phyloP scores from a whole-genome alignment of 495 filamentous ascomycete species.

The Penicillium dipodomyicola region DNA sequence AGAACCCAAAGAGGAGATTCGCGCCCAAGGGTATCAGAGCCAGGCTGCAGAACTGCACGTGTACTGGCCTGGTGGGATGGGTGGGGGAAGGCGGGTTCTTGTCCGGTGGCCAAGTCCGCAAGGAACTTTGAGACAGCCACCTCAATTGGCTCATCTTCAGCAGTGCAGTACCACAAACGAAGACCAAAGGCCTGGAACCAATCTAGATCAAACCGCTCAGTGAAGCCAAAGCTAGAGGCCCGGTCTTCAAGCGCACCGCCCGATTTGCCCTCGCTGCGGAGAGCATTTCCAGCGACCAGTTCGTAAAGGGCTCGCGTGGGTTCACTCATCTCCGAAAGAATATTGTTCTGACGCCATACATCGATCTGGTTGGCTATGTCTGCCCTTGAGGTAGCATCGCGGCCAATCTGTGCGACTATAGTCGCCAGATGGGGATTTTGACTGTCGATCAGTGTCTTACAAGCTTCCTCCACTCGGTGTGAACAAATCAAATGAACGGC shows the following conservation, averaged over 20 bases:
- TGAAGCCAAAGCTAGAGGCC: slow-evolving; percentile 70
- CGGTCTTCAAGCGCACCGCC: slow-evolving; percentile 68
- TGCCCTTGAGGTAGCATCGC: slow-evolving; percentile 58
- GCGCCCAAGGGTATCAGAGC: slow-evolving; percentile 47
- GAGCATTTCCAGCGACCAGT: slow-evolving; percentile 80
- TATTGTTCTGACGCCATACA: slow-evolving; percentile 76
- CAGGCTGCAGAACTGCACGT: slow-evolving; percentile 49
- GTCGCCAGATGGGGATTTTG: slow-evolving; percentile 78
- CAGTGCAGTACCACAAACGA: slow-evolving; percentile 79
- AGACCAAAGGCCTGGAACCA: slow-evolving; percentile 93
- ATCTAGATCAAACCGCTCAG: slow-evolving; percentile 76
- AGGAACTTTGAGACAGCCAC: slow-evolving; percentile 67
- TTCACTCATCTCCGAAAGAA: slow-evolving; percentile 82
- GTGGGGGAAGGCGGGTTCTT: slow-evolving; percentile 57
- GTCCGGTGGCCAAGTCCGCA: slow-evolving; percentile 62
- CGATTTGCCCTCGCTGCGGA: slow-evolving; percentile 69
- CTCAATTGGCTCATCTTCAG: slow-evolving; percentile 62
- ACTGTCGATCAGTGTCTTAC: slow-evolving; percentile 67
- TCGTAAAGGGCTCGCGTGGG: slow-evolving; percentile 85
- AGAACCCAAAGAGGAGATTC: slow-evolving; percentile 85
- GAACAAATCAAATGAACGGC: slow-evolving; percentile 77
- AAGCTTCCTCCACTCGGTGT: slow-evolving; percentile 76
- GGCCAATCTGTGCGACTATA: slow-evolving; percentile 75
- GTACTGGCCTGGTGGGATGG: slow-evolving; percentile 59
- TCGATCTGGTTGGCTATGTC: slow-evolving; percentile 76